Base-by-base conservation (phyloP, 768 basidiomycete genomes). In the Hypsizygus marmoreus region DNA sequence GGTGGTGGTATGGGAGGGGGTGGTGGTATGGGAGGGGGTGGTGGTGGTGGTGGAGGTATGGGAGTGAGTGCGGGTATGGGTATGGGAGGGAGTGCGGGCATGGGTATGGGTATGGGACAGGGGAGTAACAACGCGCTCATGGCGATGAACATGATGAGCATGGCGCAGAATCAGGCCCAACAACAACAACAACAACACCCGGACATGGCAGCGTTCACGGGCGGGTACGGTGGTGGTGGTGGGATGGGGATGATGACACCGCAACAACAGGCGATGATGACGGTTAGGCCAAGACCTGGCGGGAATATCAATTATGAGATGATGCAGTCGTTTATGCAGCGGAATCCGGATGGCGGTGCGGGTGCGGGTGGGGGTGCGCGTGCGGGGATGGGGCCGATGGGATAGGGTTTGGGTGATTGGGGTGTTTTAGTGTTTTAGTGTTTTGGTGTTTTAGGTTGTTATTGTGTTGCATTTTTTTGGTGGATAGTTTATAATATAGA, bases 311-410 rank as follows among this genome's bases (percentile, higher is more conserved):
- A 65, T 40, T 65, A 62, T 37, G 70, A 74, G 52, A 67, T 73
- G 55, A 56, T 76, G 57, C 72, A 74, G 49, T 69, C 71, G 13
- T 72, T 76, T 49, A 65, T 71, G 59, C 68, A 69, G 38, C 57
- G 73, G 33, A 73, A 64, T 37, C 53, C 42, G 29, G 49, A 54
- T 9, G 40, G 41, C 9, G 52, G 47, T 25, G 43, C 33, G 11
- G 13, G 34, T 3, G 49, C 45, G n/a, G n/a, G n/a, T n/a, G n/a
- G n/a, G n/a, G n/a, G n/a, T n/a, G n/a, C n/a, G n/a, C n/a, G n/a
- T n/a, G n/a, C n/a, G n/a, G n/a, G n/a, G n/a, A n/a, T n/a, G n/a
- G n/a, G n/a, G n/a, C n/a, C n/a, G n/a, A n/a, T n/a, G n/a, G n/a
- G n/a, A n/a, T n/a, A n/a, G n/a, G n/a, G n/a, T n/a, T n/a, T n/a